Base-by-base conservation (phyloP, 2,329 filamentous ascomycete genomes). In the Colletotrichum melonis region DNA sequence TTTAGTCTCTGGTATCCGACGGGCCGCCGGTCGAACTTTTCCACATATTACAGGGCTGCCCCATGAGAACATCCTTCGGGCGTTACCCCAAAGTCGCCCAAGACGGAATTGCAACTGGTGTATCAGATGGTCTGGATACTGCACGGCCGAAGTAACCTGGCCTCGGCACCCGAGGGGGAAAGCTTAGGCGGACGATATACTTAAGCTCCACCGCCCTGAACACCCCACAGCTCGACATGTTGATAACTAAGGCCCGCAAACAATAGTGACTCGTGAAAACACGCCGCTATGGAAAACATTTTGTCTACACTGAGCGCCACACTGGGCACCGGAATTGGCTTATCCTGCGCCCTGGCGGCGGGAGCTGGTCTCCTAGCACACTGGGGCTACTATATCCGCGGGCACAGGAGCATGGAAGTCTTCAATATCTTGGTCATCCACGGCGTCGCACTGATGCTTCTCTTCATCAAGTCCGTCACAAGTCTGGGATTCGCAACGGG, bases 361-460 rank as follows among this genome's bases (percentile, higher is more conserved):
- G 35, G 35, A 26, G 59, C 55, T 22, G 72, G 72, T 49, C 55
- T 76, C 12, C 19, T 76, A 5, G 73, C 69, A 8, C 73, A 74
- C 26, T 68, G 62, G 69, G 38, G 66, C 5, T 74, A 74, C 56
- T 74, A 67, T 52, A 74, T 74, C 22, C 49, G 63, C 3, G 73
- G 73, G 3, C 42, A 22, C 5, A 52, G 52, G 11, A 62, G 16
- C 42, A 52, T 63, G 60, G 28, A 73, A 0, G 26, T 24, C 38
- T 4, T 56, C 12, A 5, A 63, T 28, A 56, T 75, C 26, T 5
- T 68, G n/a, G 12, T 11, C 30, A 56, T 56, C n/a, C 54, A 73
- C 14, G 24, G 26, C 16, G 2, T 76, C 9, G 16, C 65, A 24
- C 26, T 73, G 4, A 7, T 14, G 1, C 28, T 69, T 3, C 57